phyloP scores from a whole-genome alignment of 2,329 filamentous ascomycete genomes.

The Iodosphaeria phyllophila region DNA sequence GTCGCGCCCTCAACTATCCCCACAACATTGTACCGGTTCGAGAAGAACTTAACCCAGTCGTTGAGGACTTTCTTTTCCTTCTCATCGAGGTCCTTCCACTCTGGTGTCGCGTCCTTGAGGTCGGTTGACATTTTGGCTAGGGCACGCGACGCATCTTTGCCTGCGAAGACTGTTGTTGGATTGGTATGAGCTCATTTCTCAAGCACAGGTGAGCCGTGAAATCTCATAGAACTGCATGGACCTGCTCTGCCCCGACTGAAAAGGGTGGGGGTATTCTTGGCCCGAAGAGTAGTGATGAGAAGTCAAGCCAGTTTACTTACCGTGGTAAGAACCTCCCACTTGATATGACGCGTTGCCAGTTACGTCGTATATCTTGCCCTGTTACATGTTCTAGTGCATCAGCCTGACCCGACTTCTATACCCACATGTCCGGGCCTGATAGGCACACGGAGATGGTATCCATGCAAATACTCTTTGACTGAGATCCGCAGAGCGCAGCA shows the following conservation, averaged over 20 bases:
- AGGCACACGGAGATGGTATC: slow-evolving; percentile 18
- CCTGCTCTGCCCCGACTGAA: too few relatives aligned
- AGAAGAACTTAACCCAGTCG: slow-evolving; percentile 94
- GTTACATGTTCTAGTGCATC: too few relatives aligned
- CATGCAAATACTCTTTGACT: slow-evolving; percentile 15
- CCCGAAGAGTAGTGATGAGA: too few relatives aligned
- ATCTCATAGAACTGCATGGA: too few relatives aligned
- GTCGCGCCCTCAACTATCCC: slow-evolving; percentile 45
- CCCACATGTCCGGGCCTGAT: too few relatives aligned
- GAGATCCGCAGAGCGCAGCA: too few relatives aligned
- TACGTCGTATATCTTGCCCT: slow-evolving; percentile 92
- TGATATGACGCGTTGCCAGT: slow-evolving; percentile 76
- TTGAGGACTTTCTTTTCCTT: slow-evolving; percentile 56
- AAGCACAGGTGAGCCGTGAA: neutral
- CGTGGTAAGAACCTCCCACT: slow-evolving; percentile 65
- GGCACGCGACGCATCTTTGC: slow-evolving; percentile 88
- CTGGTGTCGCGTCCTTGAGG: slow-evolving; percentile 27
- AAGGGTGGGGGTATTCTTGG: too few relatives aligned
- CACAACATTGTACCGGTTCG: slow-evolving; percentile 87
- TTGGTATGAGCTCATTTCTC: slow-evolving; percentile 1
- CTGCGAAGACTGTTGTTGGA: slow-evolving; percentile 58
- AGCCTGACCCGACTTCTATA: neutral
- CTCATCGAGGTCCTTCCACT: slow-evolving; percentile 7
- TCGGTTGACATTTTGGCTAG: slow-evolving; percentile 77
- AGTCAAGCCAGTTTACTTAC: slow-evolving; percentile 31